A percentile compares a stretch with the other conserved stretches of the same genome.
These are phyloP conservation scores for Purpureocillium takamizusanense DNA, from an alignment of 2,329 filamentous ascomycete genomes.

Conservation along the genomic window DNA sequence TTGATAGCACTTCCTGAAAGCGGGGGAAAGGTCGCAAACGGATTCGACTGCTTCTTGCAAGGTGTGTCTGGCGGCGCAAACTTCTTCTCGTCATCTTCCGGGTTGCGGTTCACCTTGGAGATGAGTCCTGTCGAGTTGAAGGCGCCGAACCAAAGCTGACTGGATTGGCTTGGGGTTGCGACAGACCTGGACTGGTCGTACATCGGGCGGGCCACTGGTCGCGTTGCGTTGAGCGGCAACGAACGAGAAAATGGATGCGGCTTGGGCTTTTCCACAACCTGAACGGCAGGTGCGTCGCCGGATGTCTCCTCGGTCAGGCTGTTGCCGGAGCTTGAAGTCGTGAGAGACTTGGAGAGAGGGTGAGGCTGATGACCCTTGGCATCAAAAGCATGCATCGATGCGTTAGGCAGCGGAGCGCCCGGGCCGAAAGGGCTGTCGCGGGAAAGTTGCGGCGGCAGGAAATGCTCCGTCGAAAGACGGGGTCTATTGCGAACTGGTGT, in stretches of 20 bases:
- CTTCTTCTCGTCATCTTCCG: constrained; percentile 59
- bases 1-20: constrained; percentile 52
- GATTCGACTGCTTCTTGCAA: constrained; percentile 74
- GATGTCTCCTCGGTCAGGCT: constrained; percentile 63
- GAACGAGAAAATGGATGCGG: constrained; percentile 28
- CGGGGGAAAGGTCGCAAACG: constrained; percentile 59
- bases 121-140: constrained; percentile 93
- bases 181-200: constrained; percentile 20
- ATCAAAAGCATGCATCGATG: constrained; percentile 42
- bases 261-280: constrained; percentile 16
- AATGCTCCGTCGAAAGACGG: constrained; percentile 72
- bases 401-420: constrained; percentile 40
- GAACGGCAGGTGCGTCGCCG: constrained; percentile 17
- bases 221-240: constrained; percentile 27
- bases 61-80: constrained; percentile 84
- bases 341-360: constrained; percentile 78
- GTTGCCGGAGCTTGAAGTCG: constrained; percentile 76
- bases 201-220: constrained; percentile 19
- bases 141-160: constrained; percentile 66
- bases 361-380: constrained; percentile 52
- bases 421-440: constrained; percentile 58
- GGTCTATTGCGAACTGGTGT: constrained; percentile 55
- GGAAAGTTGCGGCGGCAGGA: constrained; percentile 51
- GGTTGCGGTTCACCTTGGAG: constrained; percentile 84
- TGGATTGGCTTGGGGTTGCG: constrained; percentile 35